Evolutionary conservation across 768 basidiomycete genomes (phyloP).

Genomic region (Austroboletus festivus): DNA sequence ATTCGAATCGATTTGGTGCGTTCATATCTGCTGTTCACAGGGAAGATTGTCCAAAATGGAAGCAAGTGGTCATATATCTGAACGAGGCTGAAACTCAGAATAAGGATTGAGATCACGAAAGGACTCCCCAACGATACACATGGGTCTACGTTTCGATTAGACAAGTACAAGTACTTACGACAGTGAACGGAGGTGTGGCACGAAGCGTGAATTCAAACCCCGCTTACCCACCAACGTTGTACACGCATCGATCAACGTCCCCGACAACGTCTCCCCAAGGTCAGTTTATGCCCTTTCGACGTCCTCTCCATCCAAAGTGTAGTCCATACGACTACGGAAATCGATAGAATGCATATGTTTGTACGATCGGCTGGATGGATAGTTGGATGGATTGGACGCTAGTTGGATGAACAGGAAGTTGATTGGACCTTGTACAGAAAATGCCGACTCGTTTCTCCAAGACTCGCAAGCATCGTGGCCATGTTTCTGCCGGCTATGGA

Average conservation of each 20-base stretch:
- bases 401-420: too few relatives aligned
- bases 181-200: slow-evolving; percentile 26
- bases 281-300: slow-evolving; percentile 39
- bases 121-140: slow-evolving; percentile 75
- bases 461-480: slow-evolving; percentile 98
- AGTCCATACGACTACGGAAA: slow-evolving; percentile 6
- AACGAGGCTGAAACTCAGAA: slow-evolving; percentile 37
- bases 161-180: slow-evolving; percentile 14
- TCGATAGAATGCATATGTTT: slow-evolving; percentile 17
- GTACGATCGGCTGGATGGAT: slow-evolving; percentile 49
- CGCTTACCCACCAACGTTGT: slow-evolving; percentile 13
- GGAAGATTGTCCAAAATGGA: too few relatives aligned
- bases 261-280: slow-evolving; percentile 60
- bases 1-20: slow-evolving; percentile 89
- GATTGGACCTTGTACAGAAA: slow-evolving; percentile 35
- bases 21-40: slow-evolving; percentile 57
- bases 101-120: slow-evolving; percentile 49
- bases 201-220: slow-evolving; percentile 23
- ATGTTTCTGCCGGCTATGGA: slow-evolving; percentile 99
- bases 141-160: slow-evolving; percentile 24
- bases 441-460: slow-evolving; percentile 98
- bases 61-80: too few relatives aligned
- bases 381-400: slow-evolving; percentile 33
- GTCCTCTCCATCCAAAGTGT: slow-evolving; percentile 15
- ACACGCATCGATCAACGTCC: slow-evolving; percentile 25